phyloP scores from a whole-genome alignment of 176 grass and related monocot genomes.

The Carex scoparia region DNA sequence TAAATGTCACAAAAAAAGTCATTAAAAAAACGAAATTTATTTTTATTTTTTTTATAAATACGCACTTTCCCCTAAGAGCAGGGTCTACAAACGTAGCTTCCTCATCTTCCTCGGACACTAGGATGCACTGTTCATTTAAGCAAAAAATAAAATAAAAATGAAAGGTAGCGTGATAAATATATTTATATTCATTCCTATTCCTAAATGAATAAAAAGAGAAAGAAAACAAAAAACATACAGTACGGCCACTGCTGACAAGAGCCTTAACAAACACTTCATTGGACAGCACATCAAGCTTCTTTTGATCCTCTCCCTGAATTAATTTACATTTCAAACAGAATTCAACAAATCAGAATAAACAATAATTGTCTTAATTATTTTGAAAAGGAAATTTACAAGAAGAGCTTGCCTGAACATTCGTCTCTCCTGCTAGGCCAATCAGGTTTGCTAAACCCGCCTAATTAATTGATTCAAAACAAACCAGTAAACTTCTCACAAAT shows the following conservation, averaged over 20 bases:
- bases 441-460: conserved; percentile 90
- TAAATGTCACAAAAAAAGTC: background rate
- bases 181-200: conserved; percentile 4
- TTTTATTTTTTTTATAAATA: background rate
- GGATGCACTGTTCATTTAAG: conserved; percentile 46
- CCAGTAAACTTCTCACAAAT: background rate
- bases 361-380: background rate
- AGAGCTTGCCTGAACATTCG: conserved; percentile 70
- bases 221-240: conserved; percentile 40
- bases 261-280: conserved; percentile 99
- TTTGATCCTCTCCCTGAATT: conserved; percentile 93
- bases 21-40: background rate
- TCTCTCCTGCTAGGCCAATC: conserved; percentile 82
- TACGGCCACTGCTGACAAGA: conserved; percentile 85
- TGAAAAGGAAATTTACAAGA: background rate
- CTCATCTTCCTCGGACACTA: conserved; percentile 96
- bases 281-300: conserved; percentile 98
- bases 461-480: background rate
- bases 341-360: background rate
- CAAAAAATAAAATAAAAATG: background rate
- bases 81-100: conserved; percentile 90
- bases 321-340: background rate
- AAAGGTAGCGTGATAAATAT: background rate
- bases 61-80: conserved; percentile 68
- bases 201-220: background rate